Evolutionary conservation across 345 rosid genomes (phyloP).

Genomic region (Citrus inodora): DNA sequence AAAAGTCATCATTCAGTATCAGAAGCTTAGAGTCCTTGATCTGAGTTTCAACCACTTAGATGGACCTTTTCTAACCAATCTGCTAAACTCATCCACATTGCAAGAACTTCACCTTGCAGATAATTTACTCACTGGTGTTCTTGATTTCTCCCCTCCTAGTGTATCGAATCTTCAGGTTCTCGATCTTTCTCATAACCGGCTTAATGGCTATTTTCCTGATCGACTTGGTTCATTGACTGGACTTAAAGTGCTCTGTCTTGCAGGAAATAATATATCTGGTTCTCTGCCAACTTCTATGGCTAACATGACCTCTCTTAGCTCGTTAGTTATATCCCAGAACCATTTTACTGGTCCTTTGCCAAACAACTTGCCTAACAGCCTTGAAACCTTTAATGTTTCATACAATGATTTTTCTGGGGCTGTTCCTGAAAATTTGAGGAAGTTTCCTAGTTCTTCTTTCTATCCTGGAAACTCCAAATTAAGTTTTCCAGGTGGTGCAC

Average conservation of each 20-base stretch:
- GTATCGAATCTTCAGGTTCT: conserved; percentile 56
- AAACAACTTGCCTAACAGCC: conserved; percentile 54
- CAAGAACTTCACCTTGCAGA: conserved; percentile 70
- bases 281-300: conserved; percentile 79
- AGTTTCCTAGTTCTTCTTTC: conserved; percentile 74
- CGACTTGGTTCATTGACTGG: conserved; percentile 56
- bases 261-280: conserved; percentile 80
- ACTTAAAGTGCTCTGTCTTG: conserved; percentile 73
- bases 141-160: conserved; percentile 48
- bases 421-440: conserved; percentile 82
- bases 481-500: conserved; percentile 44
- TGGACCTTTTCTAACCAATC: conserved; percentile 58
- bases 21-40: conserved; percentile 83
- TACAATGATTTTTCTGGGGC: conserved; percentile 82
- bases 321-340: conserved; percentile 77
- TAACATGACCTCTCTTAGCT: conserved; percentile 55
- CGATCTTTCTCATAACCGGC: conserved; percentile 77
- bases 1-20: conserved; percentile 55
- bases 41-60: conserved; percentile 70
- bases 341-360: conserved; percentile 78
- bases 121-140: conserved; percentile 59
- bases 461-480: conserved; percentile 75
- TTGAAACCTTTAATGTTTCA: conserved; percentile 71
- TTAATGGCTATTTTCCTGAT: conserved; percentile 71
- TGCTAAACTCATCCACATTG: conserved; percentile 63